Base-by-base conservation (phyloP, 345 rosid genomes). In the Passiflora organensis region DNA sequence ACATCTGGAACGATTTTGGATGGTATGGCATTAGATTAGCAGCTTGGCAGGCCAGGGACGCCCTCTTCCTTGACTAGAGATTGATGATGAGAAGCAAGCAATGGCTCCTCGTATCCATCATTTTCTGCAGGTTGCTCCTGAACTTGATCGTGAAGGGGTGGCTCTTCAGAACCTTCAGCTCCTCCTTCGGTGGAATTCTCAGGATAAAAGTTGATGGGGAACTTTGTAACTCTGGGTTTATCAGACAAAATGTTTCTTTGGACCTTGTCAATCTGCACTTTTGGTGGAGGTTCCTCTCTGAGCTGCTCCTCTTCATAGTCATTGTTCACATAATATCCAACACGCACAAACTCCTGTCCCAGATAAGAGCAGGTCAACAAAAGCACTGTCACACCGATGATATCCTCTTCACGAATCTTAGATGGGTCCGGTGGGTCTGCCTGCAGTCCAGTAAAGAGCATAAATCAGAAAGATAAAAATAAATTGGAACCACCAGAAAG, bases 171-270 rank as follows among this genome's bases (percentile, higher is more conserved):
- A 18, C n/a, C 44, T 43, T 58, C 74, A 34, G 56, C 63, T 28
- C 34, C 34, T 28, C 5, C 34, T 28, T 28, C 34, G 34, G 34
- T 28, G 8, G 34, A 28, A 20, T 75, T 77, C 53, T 84, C 95
- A 0, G 98, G 95, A 73, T 80, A 90, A 70, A 91, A 91, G 58
- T 88, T 86, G 59, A 91, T 82, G 60, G 96, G 98, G 69, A 91
- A 91, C 67, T 91, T 91, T 13, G 95, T 91, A 18, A 88, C 98
- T 63, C 96, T 73, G 25, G 96, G 98, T 71, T 91, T 91, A 68
- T 91, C 89, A 1, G 93, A 75, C 56, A 88, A 71, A 48, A 91
- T 86, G 50, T 91, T 88, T 72, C 95, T 80, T 56, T 85, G 98
- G 22, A 91, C 83, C 66, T 74, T 91, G 48, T 82, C 86, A 16